Conservation (phyloP, 2,329 filamentous ascomycete species). For the Phyllosticta paracitricarpa region DNA sequence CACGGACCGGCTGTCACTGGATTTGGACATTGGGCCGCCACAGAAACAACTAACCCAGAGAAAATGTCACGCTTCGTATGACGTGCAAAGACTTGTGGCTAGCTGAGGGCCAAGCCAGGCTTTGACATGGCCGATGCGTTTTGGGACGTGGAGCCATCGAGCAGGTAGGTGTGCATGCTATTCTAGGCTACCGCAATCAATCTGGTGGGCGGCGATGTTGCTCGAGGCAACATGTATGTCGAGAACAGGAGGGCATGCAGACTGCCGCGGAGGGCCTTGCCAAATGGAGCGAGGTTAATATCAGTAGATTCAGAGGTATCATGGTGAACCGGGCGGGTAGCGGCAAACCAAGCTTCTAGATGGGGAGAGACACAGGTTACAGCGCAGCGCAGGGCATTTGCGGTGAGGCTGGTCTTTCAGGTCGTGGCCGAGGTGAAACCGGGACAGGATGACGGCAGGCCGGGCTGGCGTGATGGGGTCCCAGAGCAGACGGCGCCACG, state of each 20-base stretch:
- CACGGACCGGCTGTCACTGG: not conserved
- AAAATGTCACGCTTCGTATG: not conserved
- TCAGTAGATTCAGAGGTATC: not conserved
- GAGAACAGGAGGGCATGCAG: not conserved
- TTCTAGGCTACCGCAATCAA: not conserved
- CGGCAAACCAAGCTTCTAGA: conserved; percentile 1
- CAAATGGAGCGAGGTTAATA: not conserved
- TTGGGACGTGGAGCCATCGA: not conserved
- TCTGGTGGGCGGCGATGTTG: not conserved
- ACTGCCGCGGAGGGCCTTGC: not conserved
- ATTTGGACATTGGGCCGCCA: not conserved
- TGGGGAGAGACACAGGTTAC: conserved; percentile 3
- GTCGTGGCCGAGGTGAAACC: conserved; percentile 1
- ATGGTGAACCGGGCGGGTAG: not conserved
- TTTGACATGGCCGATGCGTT: not conserved
- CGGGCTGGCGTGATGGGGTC: not conserved
- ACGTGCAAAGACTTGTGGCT: not conserved
- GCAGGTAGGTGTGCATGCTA: not conserved
- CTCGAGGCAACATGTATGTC: not conserved
- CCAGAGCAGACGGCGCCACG: not conserved
- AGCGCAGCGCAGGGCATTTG: conserved; percentile 3
- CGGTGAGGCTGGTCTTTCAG: conserved; percentile 4
- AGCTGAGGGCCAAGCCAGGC: not conserved
- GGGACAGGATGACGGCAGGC: conserved; percentile 1
- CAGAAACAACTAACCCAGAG: too few relatives aligned